Evolutionary conservation across 2,329 filamentous ascomycete species (phyloP).

Genomic region (Rasamsonia emersonii): DNA sequence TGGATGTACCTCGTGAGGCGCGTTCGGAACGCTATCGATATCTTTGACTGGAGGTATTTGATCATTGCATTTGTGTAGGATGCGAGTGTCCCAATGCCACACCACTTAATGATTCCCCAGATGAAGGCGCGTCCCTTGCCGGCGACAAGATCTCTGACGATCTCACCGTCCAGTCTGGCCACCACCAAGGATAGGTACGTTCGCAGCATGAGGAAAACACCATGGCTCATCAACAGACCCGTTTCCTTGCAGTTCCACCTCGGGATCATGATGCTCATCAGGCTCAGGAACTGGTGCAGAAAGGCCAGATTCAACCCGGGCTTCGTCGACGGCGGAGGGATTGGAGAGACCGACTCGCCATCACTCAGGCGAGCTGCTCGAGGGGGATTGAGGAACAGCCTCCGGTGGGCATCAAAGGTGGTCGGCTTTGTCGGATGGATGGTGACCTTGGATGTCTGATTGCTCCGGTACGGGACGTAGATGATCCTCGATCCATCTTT

Average conservation of each 20-base stretch:
- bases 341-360: constrained; percentile 49
- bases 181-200: constrained; percentile 93
- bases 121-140: constrained; percentile 84
- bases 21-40: constrained; percentile 95
- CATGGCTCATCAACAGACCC: constrained; percentile 78
- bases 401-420: constrained; percentile 91
- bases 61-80: constrained; percentile 99
- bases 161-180: constrained; percentile 86
- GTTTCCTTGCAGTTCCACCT: constrained; percentile 94
- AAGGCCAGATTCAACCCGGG: constrained; percentile 93
- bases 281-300: constrained; percentile 87
- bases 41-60: constrained; percentile 95
- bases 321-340: constrained; percentile 83
- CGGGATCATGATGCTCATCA: constrained; percentile 97
- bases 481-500: constrained; percentile 94
- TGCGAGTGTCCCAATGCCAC: constrained; percentile 82
- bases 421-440: constrained; percentile 84
- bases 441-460: constrained; percentile 70
- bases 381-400: constrained; percentile 86
- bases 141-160: constrained; percentile 91
- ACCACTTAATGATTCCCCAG: constrained; percentile 89
- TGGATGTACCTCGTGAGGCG: constrained; percentile 93
- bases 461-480: constrained; percentile 82
- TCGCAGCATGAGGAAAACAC: constrained; percentile 77
- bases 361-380: constrained; percentile 69